Percentiles rank a stretch among this genome's conserved stretches.
Conservation (phyloP, 78 protist genomes). For the Dictyostelium firmibasis region DNA sequence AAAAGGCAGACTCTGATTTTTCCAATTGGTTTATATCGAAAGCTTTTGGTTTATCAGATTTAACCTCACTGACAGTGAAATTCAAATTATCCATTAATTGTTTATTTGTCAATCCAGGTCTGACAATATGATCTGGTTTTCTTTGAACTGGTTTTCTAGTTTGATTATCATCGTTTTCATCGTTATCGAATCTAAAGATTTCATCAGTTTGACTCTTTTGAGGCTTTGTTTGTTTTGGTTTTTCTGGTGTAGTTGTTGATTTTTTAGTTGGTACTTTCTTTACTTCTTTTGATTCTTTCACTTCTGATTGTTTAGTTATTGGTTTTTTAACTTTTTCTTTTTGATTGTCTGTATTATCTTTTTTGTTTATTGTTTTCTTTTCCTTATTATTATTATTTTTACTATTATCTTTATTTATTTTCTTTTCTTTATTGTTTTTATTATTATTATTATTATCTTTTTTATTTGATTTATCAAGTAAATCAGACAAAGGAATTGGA, state of each 20-base stretch:
- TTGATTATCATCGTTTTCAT: neutral
- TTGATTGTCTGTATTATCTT: neutral
- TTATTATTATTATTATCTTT: neutral
- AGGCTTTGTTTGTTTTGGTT: neutral
- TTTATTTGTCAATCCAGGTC: neutral
- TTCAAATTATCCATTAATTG: neutral
- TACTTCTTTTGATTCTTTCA: too few species aligned
- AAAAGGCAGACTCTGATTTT: neutral
- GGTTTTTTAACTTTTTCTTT: neutral
- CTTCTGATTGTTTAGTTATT: neutral
- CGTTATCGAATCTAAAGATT: neutral
- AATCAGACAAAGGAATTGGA: conserved; percentile 1
- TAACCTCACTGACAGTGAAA: neutral
- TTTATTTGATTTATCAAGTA: neutral
- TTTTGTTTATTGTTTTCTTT: neutral
- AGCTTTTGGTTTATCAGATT: neutral
- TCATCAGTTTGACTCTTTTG: neutral
- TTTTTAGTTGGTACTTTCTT: neutral
- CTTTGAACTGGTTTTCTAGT: neutral
- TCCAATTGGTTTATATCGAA: neutral
- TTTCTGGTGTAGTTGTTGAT: neutral
- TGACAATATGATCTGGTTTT: neutral
- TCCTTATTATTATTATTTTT: neutral
- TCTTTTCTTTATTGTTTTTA: neutral
- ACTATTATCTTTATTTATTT: neutral